Percentiles rank a stretch among this genome's conserved stretches.
Conservation (phyloP, 176 grass and related monocot species). For the Musa acuminata region DNA sequence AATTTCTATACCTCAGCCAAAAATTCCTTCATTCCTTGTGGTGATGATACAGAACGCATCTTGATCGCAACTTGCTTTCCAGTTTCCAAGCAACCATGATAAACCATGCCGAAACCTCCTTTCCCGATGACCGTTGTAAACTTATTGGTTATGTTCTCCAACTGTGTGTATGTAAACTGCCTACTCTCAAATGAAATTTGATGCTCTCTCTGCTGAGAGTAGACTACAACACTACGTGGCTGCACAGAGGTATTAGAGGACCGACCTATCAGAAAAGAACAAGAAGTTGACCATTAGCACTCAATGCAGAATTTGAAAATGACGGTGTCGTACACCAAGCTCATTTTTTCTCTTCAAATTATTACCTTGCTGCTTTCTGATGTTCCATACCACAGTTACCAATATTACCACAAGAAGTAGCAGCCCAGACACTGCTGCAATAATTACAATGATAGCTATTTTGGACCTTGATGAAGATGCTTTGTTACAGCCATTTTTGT, state of each 20-base stretch:
- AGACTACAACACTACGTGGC: too few relatives aligned
- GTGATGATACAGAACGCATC: conserved; percentile 2
- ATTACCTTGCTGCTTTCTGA: conserved; percentile 11
- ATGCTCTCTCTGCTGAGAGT: too few relatives aligned
- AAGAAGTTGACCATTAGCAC: not conserved
- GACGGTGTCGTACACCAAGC: not conserved
- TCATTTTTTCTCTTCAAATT: too few relatives aligned
- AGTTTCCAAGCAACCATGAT: not conserved
- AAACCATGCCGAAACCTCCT: conserved; percentile 2
- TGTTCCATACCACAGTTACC: not conserved
- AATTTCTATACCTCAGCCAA: conserved; percentile 6
- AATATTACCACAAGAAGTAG: not conserved
- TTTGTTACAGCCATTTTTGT: not conserved
- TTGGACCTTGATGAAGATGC: not conserved
- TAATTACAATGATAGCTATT: not conserved
- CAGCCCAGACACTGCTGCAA: not conserved
- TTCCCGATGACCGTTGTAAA: not conserved
- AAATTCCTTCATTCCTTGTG: not conserved
- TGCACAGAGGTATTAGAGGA: too few relatives aligned
- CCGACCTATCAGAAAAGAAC: too few relatives aligned
- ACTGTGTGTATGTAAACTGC: not conserved
- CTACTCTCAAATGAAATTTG: not conserved
- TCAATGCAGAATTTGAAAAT: not conserved
- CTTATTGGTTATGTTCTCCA: not conserved
- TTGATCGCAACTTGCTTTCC: conserved; percentile 10